Conservation (phyloP, 1,284 basidiomycete species). For the Meripilus lineatus region DNA sequence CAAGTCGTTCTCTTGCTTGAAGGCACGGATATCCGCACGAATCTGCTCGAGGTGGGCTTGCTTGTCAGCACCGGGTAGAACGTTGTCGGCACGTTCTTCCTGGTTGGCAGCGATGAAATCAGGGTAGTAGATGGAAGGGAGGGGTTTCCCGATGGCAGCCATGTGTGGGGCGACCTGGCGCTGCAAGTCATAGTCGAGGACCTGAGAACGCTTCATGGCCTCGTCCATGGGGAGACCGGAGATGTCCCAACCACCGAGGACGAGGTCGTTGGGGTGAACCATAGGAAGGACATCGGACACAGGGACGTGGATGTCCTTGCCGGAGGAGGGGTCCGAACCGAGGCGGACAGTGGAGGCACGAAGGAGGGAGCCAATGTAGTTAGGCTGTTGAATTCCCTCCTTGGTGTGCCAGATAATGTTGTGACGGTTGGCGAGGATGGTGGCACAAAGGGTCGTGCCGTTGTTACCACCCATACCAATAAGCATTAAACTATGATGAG, state of each 20-base stretch:
- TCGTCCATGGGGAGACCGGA: conserved; percentile 81
- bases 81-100: conserved; percentile 91
- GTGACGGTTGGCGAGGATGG: conserved; percentile 94
- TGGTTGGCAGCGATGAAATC: conserved; percentile 98
- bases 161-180: conserved; percentile 90
- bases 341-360: conserved; percentile 94
- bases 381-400: conserved; percentile 87
- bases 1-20: conserved; percentile 82
- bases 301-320: conserved; percentile 92
- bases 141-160: conserved; percentile 76
- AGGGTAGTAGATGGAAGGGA: conserved; percentile 94
- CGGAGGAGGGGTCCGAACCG: conserved; percentile 77
- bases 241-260: conserved; percentile 98
- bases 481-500: conserved; percentile 80
- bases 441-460: conserved; percentile 91
- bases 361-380: conserved; percentile 93
- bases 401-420: conserved; percentile 96
- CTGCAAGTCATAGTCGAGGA: conserved; percentile 96
- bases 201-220: conserved; percentile 92
- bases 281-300: conserved; percentile 93
- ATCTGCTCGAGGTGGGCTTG: conserved; percentile 90
- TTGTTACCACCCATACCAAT: conserved; percentile 98
- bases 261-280: conserved; percentile 98
- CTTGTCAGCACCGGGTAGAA: conserved; percentile 86
- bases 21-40: conserved; percentile 89